These are phyloP conservation scores for Allantophomopsis lycopodina DNA, from an alignment of 2,329 filamentous ascomycete genomes.

Conservation along the genomic window DNA sequence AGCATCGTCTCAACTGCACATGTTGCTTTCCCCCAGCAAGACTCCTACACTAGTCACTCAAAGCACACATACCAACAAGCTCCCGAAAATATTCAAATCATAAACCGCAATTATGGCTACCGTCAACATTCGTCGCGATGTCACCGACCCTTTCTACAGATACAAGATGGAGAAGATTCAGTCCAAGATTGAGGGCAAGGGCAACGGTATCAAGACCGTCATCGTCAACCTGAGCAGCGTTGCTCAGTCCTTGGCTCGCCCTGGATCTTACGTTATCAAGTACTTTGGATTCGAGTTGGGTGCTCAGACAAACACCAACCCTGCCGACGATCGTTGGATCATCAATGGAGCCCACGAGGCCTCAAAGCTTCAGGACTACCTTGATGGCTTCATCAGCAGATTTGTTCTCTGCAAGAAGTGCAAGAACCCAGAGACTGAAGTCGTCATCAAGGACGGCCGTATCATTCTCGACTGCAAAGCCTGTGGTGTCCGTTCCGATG, in stretches of 20 bases:
- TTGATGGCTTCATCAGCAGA: constrained; percentile 96
- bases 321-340: constrained; percentile 97
- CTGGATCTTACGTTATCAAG: constrained; percentile 94
- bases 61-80: no score
- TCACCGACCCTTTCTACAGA: constrained; percentile 97
- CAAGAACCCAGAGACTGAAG: constrained; percentile 98
- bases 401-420: constrained; percentile 99
- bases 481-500: constrained; percentile 83
- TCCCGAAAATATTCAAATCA: no score
- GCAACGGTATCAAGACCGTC: constrained; percentile 98
- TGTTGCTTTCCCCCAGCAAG: no score
- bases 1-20: no score
- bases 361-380: constrained; percentile 90
- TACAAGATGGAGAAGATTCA: constrained; percentile 99
- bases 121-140: constrained; percentile 96
- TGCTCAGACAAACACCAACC: constrained; percentile 96
- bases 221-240: constrained; percentile 95
- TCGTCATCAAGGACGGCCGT: constrained; percentile 84
- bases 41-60: no score
- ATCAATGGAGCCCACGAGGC: constrained; percentile 98
- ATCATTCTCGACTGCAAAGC: constrained; percentile 98
- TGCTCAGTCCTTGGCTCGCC: constrained; percentile 80
- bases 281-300: constrained; percentile 99
- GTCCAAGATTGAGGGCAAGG: constrained; percentile 99
- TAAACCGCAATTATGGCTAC: constrained; percentile 69